These are phyloP conservation scores for Torulaspora delbrueckii DNA, from an alignment of 805 yeast genomes.

Conservation along the genomic window DNA sequence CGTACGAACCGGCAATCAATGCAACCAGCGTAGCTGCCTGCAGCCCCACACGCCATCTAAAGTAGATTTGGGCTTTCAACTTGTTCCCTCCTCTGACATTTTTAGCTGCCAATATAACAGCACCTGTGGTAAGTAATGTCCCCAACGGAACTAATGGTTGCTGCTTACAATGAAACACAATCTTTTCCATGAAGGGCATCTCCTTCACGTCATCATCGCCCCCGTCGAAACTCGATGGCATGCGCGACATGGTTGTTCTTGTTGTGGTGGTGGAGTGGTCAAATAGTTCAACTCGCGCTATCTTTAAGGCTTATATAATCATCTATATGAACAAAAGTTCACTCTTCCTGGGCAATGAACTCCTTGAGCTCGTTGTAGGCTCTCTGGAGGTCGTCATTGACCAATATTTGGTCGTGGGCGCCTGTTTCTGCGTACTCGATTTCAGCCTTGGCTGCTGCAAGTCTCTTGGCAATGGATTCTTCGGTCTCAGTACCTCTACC, in stretches of 20 bases:
- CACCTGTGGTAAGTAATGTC: constrained; percentile 69
- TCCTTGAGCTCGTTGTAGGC: constrained; percentile 79
- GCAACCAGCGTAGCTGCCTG: constrained; percentile 84
- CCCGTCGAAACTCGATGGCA: constrained; percentile 37
- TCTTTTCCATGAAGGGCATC: constrained; percentile 50
- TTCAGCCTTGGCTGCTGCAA: constrained; percentile 83
- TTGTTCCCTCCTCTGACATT: constrained; percentile 70
- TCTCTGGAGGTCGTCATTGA: constrained; percentile 85
- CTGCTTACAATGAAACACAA: constrained; percentile 61
- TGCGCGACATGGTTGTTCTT: constrained; percentile 10
- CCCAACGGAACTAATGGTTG: constrained; percentile 91
- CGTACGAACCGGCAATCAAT: constrained; percentile 70
- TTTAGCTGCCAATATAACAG: constrained; percentile 72
- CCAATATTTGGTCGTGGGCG: constrained; percentile 83
- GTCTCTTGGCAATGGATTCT: constrained; percentile 78
- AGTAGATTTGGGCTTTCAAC: constrained; percentile 75
- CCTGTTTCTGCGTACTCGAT: constrained; percentile 85
- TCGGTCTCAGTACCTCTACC: constrained; percentile 94
- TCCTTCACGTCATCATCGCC: constrained; percentile 28
- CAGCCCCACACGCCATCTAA: constrained; percentile 82
- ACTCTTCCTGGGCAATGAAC: constrained; percentile 52
- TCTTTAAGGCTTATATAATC: neutral
- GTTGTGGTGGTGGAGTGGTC: neutral
- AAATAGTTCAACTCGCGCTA: neutral
- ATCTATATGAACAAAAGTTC: neutral